Conservation (phyloP, 345 rosid genomes). For the Kernera saxatilis region DNA sequence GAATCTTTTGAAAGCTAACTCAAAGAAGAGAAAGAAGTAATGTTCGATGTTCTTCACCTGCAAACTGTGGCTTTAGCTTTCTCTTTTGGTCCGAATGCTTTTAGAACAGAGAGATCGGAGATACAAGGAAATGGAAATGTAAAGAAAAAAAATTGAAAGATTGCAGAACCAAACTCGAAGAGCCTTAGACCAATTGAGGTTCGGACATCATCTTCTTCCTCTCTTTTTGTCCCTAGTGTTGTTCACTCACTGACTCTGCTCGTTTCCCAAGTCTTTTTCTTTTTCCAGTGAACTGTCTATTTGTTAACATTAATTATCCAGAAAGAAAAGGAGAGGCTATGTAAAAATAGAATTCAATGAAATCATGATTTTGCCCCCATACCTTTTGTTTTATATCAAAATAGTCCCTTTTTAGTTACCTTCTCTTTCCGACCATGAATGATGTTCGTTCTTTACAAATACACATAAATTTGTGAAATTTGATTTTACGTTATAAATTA, state of each 20-base stretch:
- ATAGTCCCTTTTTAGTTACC: constrained; percentile 10
- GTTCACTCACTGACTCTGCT: constrained; percentile 32
- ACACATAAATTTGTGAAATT: neutral
- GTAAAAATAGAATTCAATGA: neutral
- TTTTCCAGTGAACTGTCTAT: constrained; percentile 30
- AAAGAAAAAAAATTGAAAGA: neutral
- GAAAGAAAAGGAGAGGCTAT: constrained; percentile 11
- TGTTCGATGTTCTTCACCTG: constrained; percentile 22
- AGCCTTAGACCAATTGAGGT: constrained; percentile 1
- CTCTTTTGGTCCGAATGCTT: constrained; percentile 7
- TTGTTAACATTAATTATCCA: constrained; percentile 24
- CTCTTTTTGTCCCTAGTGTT: constrained; percentile 27
- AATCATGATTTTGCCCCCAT: constrained; percentile 10
- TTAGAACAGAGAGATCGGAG: constrained; percentile 18
- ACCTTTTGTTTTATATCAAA: constrained; percentile 3
- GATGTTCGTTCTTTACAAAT: neutral
- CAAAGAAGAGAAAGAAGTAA: neutral
- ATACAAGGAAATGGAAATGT: neutral
- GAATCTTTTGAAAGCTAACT: neutral
- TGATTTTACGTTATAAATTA: neutral
- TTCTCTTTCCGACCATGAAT: neutral
- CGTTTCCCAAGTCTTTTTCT: constrained; percentile 26
- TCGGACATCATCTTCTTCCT: constrained; percentile 13
- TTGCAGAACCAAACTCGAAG: neutral
- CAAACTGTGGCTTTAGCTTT: constrained; percentile 2